Conservation (phyloP, 768 basidiomycete genomes). For the Coprinellus micaceus region DNA sequence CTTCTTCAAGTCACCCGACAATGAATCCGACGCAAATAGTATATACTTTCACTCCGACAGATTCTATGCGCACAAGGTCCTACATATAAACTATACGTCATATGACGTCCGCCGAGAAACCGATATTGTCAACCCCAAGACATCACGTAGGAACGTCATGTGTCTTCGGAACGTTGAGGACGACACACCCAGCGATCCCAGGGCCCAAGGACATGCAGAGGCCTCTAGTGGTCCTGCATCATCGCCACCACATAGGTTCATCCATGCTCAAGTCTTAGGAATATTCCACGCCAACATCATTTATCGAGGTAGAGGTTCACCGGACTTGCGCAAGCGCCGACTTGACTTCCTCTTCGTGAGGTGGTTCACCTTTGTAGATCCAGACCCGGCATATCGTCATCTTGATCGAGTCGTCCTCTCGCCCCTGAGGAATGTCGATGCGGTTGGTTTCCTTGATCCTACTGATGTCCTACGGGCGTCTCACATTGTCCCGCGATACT, state of each 20-base stretch:
- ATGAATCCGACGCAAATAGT: not conserved
- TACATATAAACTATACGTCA: constrained; percentile 15
- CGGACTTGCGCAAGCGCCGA: not conserved
- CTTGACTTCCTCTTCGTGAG: not conserved
- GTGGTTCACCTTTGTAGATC: not conserved
- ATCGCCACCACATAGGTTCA: constrained; percentile 16
- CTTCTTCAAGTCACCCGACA: not conserved
- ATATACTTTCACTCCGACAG: constrained; percentile 6
- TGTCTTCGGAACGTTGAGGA: not conserved
- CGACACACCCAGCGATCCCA: not conserved
- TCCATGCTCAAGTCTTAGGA: constrained; percentile 19
- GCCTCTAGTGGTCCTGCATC: too few species aligned
- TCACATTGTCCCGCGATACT: constrained; percentile 33
- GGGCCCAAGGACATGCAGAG: not conserved
- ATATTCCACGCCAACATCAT: constrained; percentile 18
- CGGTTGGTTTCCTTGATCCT: constrained; percentile 34
- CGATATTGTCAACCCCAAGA: constrained; percentile 15
- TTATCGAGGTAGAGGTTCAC: not conserved
- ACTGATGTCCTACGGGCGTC: constrained; percentile 25
- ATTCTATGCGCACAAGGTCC: constrained; percentile 11
- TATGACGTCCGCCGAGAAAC: constrained; percentile 14
- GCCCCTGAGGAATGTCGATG: constrained; percentile 16
- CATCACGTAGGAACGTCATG: not conserved
- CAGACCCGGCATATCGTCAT: constrained; percentile 26
- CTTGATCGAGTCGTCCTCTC: constrained; percentile 35